Percentiles rank a stretch among this genome's conserved stretches.
Evolutionary conservation across 768 basidiomycete genomes (phyloP).

Genomic region (Pulveroboletus sp.): DNA sequence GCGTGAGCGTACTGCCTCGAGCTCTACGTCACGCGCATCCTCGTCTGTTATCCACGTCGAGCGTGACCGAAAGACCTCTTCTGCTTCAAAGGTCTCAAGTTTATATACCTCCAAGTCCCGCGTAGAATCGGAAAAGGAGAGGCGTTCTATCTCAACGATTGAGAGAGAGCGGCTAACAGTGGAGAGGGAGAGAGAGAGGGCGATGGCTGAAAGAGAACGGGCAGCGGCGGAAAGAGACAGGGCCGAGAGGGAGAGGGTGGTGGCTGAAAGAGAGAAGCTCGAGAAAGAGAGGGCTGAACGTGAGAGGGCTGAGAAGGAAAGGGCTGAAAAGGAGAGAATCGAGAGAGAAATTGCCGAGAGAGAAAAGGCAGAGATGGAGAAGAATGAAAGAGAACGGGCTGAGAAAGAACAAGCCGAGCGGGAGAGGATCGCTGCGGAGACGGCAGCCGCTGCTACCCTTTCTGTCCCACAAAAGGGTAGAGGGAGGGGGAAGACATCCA

Average conservation of each 20-base stretch:
- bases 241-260: slow-evolving; percentile 6
- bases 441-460: background rate
- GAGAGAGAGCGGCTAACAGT: slow-evolving; percentile 14
- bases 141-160: slow-evolving; percentile 9
- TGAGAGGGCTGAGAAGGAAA: slow-evolving; percentile 7
- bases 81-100: slow-evolving; percentile 32
- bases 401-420: slow-evolving; percentile 13
- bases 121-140: slow-evolving; percentile 22
- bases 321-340: slow-evolving; percentile 1
- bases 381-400: slow-evolving; percentile 2
- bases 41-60: slow-evolving; percentile 19
- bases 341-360: background rate
- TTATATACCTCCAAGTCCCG: slow-evolving; percentile 23
- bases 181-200: slow-evolving; percentile 10
- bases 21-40: slow-evolving; percentile 22
- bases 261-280: slow-evolving; percentile 2
- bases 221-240: slow-evolving; percentile 6
- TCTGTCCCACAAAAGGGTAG: slow-evolving; percentile 9
- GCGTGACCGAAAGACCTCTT: slow-evolving; percentile 23
- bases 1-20: slow-evolving; percentile 23
- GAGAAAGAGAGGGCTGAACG: slow-evolving; percentile 4
- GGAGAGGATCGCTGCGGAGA: slow-evolving; percentile 9
- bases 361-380: slow-evolving; percentile 3
- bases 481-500: slow-evolving; percentile 10
- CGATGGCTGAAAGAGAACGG: slow-evolving; percentile 12